These are phyloP conservation scores for Globisporangium uncinulatum DNA, from an alignment of 352 stramenopile species.

Conservation along the genomic window DNA sequence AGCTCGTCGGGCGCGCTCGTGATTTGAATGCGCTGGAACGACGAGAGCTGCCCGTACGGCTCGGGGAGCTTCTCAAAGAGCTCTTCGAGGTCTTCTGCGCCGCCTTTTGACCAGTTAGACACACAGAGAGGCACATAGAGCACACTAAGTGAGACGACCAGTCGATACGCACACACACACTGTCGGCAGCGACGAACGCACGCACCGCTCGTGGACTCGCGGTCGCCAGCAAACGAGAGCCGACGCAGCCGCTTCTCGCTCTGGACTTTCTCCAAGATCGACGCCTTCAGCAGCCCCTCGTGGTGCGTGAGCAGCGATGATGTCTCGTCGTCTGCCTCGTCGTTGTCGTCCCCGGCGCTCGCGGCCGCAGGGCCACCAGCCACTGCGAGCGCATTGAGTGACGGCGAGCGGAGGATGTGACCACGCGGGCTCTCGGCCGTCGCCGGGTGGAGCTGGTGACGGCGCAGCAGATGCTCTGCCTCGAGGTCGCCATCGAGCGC, in stretches of 20 bases:
- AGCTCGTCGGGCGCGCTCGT: slow-evolving; percentile 54
- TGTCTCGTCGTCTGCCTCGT: slow-evolving; percentile 30
- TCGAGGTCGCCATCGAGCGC: neutral
- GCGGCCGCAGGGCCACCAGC: slow-evolving; percentile 3
- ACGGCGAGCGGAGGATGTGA: slow-evolving; percentile 11
- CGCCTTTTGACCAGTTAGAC: neutral
- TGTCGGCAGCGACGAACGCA: neutral
- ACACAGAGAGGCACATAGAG: neutral
- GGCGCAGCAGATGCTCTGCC: slow-evolving; percentile 7
- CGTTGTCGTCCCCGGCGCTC: slow-evolving; percentile 11
- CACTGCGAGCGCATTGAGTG: slow-evolving; percentile 9
- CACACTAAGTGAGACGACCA: neutral
- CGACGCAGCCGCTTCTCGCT: slow-evolving; percentile 63
- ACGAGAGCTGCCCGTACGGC: slow-evolving; percentile 61
- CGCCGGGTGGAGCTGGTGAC: slow-evolving; percentile 12
- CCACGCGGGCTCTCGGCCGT: slow-evolving; percentile 5
- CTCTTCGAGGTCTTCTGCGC: slow-evolving; percentile 21
- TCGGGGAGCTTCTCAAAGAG: slow-evolving; percentile 79
- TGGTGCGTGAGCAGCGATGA: slow-evolving; percentile 34
- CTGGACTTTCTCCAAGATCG: slow-evolving; percentile 70
- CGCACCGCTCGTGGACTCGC: slow-evolving; percentile 16
- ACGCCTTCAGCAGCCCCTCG: slow-evolving; percentile 64
- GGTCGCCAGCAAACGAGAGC: slow-evolving; percentile 34
- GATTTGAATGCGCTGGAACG: slow-evolving; percentile 80
- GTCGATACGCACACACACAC: neutral